Conservation (phyloP, 768 basidiomycete genomes). For the Mycena rosella region DNA sequence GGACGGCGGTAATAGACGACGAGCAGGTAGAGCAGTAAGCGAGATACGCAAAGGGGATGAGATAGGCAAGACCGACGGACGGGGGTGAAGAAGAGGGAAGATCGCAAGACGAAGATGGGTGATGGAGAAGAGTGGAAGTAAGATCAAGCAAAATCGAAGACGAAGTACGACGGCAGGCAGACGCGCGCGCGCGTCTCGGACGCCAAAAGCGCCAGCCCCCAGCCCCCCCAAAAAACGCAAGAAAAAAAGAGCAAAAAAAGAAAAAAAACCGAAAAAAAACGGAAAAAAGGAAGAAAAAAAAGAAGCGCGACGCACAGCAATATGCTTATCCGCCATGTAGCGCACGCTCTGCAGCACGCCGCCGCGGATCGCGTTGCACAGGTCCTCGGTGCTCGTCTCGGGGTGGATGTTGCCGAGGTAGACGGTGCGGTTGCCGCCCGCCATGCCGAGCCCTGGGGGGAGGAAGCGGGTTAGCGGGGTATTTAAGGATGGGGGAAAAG, state of each 20-base stretch:
- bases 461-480: background rate
- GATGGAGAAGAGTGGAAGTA: too few species aligned
- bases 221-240: too few species aligned
- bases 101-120: too few species aligned
- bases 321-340: slow-evolving; percentile 97
- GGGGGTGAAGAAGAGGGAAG: too few species aligned
- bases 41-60: too few species aligned
- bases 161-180: too few species aligned
- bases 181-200: too few species aligned
- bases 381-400: slow-evolving; percentile 93
- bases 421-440: slow-evolving; percentile 84
- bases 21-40: too few species aligned
- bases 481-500: background rate
- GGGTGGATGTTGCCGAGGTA: slow-evolving; percentile 98
- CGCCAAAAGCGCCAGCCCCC: background rate
- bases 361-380: slow-evolving; percentile 97
- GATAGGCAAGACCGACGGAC: too few species aligned
- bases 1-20: too few species aligned
- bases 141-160: too few species aligned
- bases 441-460: slow-evolving; percentile 31
- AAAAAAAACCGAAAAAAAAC: background rate
- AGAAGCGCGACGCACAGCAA: slow-evolving; percentile 70
- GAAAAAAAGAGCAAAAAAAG: background rate
- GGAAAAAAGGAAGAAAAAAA: background rate
- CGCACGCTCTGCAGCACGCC: slow-evolving; percentile 95